phyloP scores from a whole-genome alignment of 2,329 filamentous ascomycete genomes.

The Verticillium tricorpus region DNA sequence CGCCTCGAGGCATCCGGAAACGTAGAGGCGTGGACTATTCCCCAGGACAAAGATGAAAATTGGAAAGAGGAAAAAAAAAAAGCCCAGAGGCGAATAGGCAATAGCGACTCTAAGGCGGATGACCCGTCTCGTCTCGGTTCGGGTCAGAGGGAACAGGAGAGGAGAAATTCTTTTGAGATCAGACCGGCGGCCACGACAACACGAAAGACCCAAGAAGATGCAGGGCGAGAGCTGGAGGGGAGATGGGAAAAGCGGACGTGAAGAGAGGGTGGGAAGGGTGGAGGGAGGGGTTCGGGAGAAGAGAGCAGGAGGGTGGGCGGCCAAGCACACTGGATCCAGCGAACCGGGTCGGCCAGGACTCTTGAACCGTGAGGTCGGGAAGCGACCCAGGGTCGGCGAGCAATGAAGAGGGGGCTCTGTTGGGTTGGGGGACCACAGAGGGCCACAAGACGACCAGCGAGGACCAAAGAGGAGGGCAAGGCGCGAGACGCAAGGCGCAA shows the following conservation, averaged over 20 bases:
- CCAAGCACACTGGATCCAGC: slow-evolving; percentile 1
- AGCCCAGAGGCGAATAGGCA: no score
- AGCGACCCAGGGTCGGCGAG: not conserved
- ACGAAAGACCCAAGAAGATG: not conserved
- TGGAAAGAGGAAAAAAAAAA: no score
- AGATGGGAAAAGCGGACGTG: not conserved
- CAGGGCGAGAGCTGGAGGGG: not conserved
- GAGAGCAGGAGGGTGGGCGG: not conserved
- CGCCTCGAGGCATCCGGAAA: not conserved
- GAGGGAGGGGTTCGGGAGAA: not conserved
- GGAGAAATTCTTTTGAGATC: no score
- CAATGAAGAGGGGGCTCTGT: not conserved
- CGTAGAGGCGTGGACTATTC: not conserved
- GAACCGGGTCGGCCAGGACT: not conserved
- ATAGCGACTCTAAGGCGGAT: no score
- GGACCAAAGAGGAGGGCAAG: not conserved
- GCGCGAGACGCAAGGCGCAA: not conserved
- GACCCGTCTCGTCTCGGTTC: no score
- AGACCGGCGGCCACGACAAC: not conserved
- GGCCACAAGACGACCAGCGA: no score
- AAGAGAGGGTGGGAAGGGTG: not conserved
- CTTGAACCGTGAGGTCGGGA: slow-evolving; percentile 1
- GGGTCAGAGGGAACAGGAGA: no score
- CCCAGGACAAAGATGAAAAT: not conserved
- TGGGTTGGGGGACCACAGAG: not conserved